A percentile compares a stretch with the other conserved stretches of the same genome.
Conservation (phyloP, 768 basidiomycete species). For the Coprinopsis sp. region DNA sequence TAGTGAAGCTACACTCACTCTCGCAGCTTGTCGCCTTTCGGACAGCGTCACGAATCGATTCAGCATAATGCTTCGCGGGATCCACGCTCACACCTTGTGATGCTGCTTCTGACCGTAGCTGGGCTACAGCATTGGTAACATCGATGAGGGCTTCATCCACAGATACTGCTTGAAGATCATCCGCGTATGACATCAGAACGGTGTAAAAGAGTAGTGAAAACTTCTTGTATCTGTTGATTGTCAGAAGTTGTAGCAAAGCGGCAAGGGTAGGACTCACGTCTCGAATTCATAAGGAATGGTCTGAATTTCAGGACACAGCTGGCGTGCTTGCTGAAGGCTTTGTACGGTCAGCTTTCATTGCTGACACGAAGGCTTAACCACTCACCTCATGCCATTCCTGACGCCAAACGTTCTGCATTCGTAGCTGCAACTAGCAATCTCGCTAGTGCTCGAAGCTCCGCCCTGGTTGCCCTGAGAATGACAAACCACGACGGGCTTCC, state of each 20-base stretch:
- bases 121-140: slow-evolving; percentile 59
- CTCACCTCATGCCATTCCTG: slow-evolving; percentile 91
- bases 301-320: slow-evolving; percentile 64
- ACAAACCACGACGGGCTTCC: slow-evolving; percentile 91
- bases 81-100: slow-evolving; percentile 37
- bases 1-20: slow-evolving; percentile 44
- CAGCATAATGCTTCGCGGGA: slow-evolving; percentile 73
- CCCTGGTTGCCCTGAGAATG: slow-evolving; percentile 82
- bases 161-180: slow-evolving; percentile 91
- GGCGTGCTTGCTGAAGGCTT: slow-evolving; percentile 76
- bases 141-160: slow-evolving; percentile 96
- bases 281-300: slow-evolving; percentile 96
- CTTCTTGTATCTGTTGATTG: slow-evolving; percentile 66
- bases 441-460: slow-evolving; percentile 78
- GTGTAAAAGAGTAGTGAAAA: slow-evolving; percentile 88
- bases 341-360: not conserved
- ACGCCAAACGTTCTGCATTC: slow-evolving; percentile 87
- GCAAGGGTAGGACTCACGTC: slow-evolving; percentile 38
- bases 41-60: slow-evolving; percentile 75
- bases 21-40: slow-evolving; percentile 79
- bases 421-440: slow-evolving; percentile 93
- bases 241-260: not conserved
- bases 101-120: slow-evolving; percentile 25
- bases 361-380: not conserved
- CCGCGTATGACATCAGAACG: slow-evolving; percentile 83